phyloP scores from a whole-genome alignment of 306 rosid genomes.

The Vicia villosa region DNA sequence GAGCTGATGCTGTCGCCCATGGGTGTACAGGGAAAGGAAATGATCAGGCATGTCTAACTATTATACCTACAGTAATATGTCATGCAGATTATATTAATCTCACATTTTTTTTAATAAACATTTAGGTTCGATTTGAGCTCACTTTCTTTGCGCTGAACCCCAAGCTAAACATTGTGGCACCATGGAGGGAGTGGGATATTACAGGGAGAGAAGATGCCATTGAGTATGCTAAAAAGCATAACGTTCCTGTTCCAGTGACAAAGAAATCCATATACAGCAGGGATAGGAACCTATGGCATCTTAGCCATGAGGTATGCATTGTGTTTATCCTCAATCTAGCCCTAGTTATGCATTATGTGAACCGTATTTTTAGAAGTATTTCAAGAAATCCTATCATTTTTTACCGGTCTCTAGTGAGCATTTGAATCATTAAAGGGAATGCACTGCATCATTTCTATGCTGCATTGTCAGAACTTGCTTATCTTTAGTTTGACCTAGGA shows the following conservation, averaged over 20 bases:
- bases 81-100: conserved; percentile 19
- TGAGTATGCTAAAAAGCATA: conserved; percentile 87
- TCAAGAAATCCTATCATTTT: neutral
- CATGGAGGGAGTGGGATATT: conserved; percentile 99
- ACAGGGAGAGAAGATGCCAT: conserved; percentile 97
- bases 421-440: neutral
- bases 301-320: conserved; percentile 86
- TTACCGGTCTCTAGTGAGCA: neutral
- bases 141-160: conserved; percentile 94
- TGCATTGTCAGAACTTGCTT: neutral
- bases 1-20: conserved; percentile 98
- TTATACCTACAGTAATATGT: neutral
- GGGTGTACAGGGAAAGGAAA: conserved; percentile 99
- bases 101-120: conserved; percentile 20
- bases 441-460: neutral
- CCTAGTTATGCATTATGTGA: too few species aligned
- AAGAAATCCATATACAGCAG: conserved; percentile 97
- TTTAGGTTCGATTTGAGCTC: conserved; percentile 92
- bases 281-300: conserved; percentile 97
- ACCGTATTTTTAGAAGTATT: neutral
- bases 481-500: conserved; percentile 1
- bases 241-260: conserved; percentile 89
- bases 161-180: conserved; percentile 89
- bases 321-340: too few species aligned
- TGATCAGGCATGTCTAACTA: conserved; percentile 70